Base-by-base conservation (phyloP, 805 yeast species). In the Teunomyces panamensis region DNA sequence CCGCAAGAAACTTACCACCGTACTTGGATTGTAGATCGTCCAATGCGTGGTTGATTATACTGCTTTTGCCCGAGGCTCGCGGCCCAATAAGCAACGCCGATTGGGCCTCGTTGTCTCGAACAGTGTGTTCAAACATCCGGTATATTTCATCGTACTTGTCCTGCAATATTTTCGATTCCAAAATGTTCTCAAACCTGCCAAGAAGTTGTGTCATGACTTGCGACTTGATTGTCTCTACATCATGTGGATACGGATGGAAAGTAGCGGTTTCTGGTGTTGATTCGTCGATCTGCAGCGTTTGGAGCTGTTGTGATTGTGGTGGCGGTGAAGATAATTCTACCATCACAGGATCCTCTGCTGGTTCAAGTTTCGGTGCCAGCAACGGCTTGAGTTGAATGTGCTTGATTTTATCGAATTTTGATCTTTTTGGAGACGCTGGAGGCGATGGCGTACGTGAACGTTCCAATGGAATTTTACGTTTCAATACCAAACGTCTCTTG, bases 81-180 rank as follows among this genome's bases (percentile, higher is more conserved):
- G 96, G 89, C 0, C 98, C 98, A 39, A 90, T 74, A 1, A 92
- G 49, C 5, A 92, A 68, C 9, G 84, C 80, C 2, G 97, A 92
- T 59, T 88, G 89, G 5, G 96, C 91, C 52, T 89, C 94, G 27
- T 79, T 76, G 50, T 80, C 80, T 20, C 71, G 68, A 1, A 90
- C 74, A 0, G 96, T 84, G 51, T 82, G 83, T 43, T 80, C 80
- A 44, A 91, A 60, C 54, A 88, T 62, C 9, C 70, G 67, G 51
- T 77, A 79, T 1, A 91, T 60, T 51, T 86, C 86, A 1, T 67
- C 51, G 50, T 71, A 71, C 37, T 75, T 73, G 3, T 57, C 65
- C 3, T 69, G 6, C 2, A 68, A 45, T 1, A 52, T 29, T 3
- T 43, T 32, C 1, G 63, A 49, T 24, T 52, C 46, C 14, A 52